These are phyloP conservation scores for Trichoderma cornu-damae DNA, from an alignment of 2,329 filamentous ascomycete species.

Conservation along the genomic window DNA sequence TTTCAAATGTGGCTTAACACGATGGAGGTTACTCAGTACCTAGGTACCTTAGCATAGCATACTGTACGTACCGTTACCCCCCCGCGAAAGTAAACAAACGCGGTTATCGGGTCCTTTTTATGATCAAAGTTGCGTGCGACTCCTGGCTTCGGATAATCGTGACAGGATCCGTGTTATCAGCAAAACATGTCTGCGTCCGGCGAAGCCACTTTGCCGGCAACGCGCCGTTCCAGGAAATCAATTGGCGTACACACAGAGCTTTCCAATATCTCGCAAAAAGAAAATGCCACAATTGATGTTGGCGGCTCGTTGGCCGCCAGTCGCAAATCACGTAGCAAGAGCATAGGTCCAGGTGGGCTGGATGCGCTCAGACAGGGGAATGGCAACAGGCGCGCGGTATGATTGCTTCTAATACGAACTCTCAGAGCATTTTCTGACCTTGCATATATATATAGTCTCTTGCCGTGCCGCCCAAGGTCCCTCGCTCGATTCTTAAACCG, in stretches of 20 bases:
- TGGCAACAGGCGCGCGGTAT: conserved; percentile 76
- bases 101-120: conserved; percentile 27
- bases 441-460: conserved; percentile 44
- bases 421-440: conserved; percentile 20
- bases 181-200: conserved; percentile 31
- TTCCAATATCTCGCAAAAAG: conserved; percentile 59
- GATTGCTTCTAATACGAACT: conserved; percentile 23
- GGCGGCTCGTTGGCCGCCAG: conserved; percentile 48
- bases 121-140: conserved; percentile 19
- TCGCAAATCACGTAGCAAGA: conserved; percentile 79
- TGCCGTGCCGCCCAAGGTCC: conserved; percentile 46
- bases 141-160: conserved; percentile 22
- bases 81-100: conserved; percentile 22
- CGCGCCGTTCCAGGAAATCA: conserved; percentile 64
- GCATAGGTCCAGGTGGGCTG: conserved; percentile 84
- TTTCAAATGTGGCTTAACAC: conserved; percentile 3
- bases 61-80: conserved; percentile 21
- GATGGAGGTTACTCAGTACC: not conserved
- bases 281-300: conserved; percentile 69
- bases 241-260: conserved; percentile 54
- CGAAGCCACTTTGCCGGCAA: conserved; percentile 49
- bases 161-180: conserved; percentile 19
- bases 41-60: too few species aligned
- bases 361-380: conserved; percentile 71
- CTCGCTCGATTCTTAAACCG: conserved; percentile 75